Evolutionary conservation across 352 stramenopile genomes (phyloP).

Genomic region (Aphanomyces astaci): DNA sequence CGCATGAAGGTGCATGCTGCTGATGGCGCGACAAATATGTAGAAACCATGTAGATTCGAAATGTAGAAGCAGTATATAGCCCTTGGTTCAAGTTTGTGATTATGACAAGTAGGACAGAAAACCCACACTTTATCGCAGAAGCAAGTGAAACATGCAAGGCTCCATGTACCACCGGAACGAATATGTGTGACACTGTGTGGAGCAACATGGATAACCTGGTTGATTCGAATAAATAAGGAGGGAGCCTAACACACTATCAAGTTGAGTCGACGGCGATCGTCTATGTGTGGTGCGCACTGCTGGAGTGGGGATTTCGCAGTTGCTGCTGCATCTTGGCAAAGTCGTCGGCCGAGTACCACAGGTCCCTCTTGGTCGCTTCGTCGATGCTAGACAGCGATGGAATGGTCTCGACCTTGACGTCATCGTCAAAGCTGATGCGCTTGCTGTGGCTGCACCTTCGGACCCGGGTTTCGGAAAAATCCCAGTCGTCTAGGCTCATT

Average conservation of each 20-base stretch:
- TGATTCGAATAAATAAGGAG: slow-evolving; percentile 16
- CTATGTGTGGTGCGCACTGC: too few species aligned
- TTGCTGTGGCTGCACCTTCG: slow-evolving; percentile 58
- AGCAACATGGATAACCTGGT: too few species aligned
- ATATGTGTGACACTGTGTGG: too few species aligned
- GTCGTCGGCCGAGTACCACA: slow-evolving; percentile 72
- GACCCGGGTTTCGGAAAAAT: slow-evolving; percentile 33
- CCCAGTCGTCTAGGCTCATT: slow-evolving; percentile 23
- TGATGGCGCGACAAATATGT: too few species aligned
- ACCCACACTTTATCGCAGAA: too few species aligned
- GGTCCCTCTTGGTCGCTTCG: slow-evolving; percentile 60
- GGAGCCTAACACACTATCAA: background rate
- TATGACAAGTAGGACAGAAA: too few species aligned
- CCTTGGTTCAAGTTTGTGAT: too few species aligned
- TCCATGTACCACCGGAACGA: too few species aligned
- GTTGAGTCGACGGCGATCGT: background rate
- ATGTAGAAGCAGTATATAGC: background rate
- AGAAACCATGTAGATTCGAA: too few species aligned
- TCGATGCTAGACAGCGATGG: slow-evolving; percentile 61
- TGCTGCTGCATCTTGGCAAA: slow-evolving; percentile 36
- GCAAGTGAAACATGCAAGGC: too few species aligned
- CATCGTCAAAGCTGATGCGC: slow-evolving; percentile 69
- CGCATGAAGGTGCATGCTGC: too few species aligned
- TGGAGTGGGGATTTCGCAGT: too few species aligned
- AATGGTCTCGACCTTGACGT: slow-evolving; percentile 66